Percentiles rank a stretch among this genome's conserved stretches.
Conservation (phyloP, 2,329 filamentous ascomycete genomes). For the Neofusicoccum parvum region DNA sequence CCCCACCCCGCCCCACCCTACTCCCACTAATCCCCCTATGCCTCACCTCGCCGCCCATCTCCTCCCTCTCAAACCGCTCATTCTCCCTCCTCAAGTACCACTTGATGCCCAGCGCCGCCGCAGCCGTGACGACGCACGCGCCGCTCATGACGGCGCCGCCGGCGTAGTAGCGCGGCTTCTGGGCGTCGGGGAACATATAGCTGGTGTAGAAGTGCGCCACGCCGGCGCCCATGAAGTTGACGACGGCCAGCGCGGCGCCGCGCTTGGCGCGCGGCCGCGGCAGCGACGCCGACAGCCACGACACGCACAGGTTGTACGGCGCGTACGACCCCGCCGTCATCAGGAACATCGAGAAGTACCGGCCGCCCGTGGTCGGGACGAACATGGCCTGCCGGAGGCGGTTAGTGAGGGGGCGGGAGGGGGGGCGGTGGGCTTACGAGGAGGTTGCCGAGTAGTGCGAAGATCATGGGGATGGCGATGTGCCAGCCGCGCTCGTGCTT, state of each 20-base stretch:
- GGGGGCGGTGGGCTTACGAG: neutral
- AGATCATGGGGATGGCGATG: neutral
- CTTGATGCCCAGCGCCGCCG: slow-evolving; percentile 23
- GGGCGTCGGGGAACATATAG: slow-evolving; percentile 20
- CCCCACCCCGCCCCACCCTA: slow-evolving; percentile 22
- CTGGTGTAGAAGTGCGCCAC: slow-evolving; percentile 11
- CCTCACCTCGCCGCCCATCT: slow-evolving; percentile 23
- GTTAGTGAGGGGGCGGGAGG: no score
- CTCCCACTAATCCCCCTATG: slow-evolving; percentile 19
- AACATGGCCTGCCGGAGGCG: neutral
- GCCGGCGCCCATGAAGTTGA: slow-evolving; percentile 21
- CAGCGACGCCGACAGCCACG: neutral
- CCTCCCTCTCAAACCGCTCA: slow-evolving; percentile 25
- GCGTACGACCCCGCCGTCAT: slow-evolving; percentile 24
- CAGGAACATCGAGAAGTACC: slow-evolving; percentile 36
- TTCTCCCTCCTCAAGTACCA: slow-evolving; percentile 3
- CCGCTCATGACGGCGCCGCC: slow-evolving; percentile 19
- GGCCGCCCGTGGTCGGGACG: slow-evolving; percentile 23
- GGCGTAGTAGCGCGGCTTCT: slow-evolving; percentile 24
- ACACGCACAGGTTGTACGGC: slow-evolving; percentile 12
- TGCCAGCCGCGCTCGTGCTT: neutral
- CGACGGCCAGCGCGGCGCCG: slow-evolving; percentile 19
- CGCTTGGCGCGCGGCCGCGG: slow-evolving; percentile 21
- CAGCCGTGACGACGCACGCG: neutral
- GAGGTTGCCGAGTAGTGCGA: slow-evolving; percentile 5